Base-by-base conservation (phyloP, 2,329 filamentous ascomycete species). In the Xylaria sp. region DNA sequence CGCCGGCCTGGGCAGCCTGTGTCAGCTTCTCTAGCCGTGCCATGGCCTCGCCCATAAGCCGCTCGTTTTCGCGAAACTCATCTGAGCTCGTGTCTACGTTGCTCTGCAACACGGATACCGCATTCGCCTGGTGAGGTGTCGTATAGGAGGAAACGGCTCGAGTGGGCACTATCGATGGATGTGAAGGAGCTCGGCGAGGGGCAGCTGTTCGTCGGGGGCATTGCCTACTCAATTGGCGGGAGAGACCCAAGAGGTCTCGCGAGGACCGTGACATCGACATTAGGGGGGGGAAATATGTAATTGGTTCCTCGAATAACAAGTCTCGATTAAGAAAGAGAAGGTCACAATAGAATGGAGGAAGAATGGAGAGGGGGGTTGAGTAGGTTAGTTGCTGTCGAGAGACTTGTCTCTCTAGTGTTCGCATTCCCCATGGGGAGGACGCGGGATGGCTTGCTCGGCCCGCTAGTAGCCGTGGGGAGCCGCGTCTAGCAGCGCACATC, bases 51-150 rank as follows among this genome's bases (percentile, higher is more conserved):
- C 82, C 82, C 92, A 97, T 96, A 65, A 92, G 87, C 60, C 80
- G 77, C 69, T 87, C 86, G 80, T 98, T 98, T 72, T 96, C 90
- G 72, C 85, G 86, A 82, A 91, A 98, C 71, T 92, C 89, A 31
- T 88, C 80, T 4, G 92, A 94, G 3, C 86, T 86, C 2, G 89
- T 84, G 76, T 98, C 94, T 69, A 97, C 85, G 46, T 84, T 80
- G 38, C 87, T 92, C 64, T 88, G 90, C 35, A 98, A 82, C 45
- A 92, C 84, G 6, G 94, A 97, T 65, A 97, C 89, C 58, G 92
- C 90, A 66, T 87, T 86, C 37, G 92, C 92, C 79, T 97, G 92
- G 76, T 93, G 88, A 2, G 89, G 86, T 64, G 92, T 87, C 8
- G 90, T 92, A 77, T 96, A 94, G 45, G 87, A 92, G 62, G 94